Conservation (phyloP, 2,329 filamentous ascomycete species). For the Colletotrichum gigasporum region DNA sequence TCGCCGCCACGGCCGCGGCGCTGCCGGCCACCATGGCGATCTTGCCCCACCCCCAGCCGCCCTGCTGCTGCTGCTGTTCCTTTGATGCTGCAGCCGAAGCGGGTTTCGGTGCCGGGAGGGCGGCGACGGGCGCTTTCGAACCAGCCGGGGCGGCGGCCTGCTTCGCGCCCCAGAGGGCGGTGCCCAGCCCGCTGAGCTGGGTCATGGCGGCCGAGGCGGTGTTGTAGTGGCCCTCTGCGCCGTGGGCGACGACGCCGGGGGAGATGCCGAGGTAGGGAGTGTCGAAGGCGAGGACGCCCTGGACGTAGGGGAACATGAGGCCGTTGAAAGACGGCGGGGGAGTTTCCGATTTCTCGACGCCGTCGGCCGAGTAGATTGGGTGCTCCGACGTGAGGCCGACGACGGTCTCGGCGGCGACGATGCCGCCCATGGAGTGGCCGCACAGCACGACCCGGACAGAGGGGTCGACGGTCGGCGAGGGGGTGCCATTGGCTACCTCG, state of each 20-base stretch:
- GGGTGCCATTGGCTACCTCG: conserved; percentile 82
- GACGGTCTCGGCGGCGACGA: conserved; percentile 90
- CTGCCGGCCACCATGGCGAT: conserved; percentile 88
- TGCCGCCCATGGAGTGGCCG: conserved; percentile 92
- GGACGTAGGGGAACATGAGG: conserved; percentile 93
- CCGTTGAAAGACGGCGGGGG: conserved; percentile 54
- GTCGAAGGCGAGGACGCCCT: conserved; percentile 91
- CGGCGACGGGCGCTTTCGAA: conserved; percentile 44
- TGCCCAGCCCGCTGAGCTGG: conserved; percentile 71
- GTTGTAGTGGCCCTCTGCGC: conserved; percentile 86
- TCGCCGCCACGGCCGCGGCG: conserved; percentile 82
- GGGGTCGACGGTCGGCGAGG: conserved; percentile 86
- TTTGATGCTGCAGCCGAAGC: conserved; percentile 42
- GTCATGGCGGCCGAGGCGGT: conserved; percentile 76
- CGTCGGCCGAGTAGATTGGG: conserved; percentile 60
- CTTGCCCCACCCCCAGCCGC: conserved; percentile 85
- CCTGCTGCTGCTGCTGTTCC: conserved; percentile 36
- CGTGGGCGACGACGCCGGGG: conserved; percentile 84
- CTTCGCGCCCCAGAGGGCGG: conserved; percentile 71
- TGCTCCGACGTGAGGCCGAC: conserved; percentile 72
- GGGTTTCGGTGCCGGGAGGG: conserved; percentile 47
- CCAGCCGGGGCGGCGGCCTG: conserved; percentile 42
- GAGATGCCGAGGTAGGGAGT: conserved; percentile 89
- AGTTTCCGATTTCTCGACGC: conserved; percentile 46
- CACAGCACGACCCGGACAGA: conserved; percentile 84